phyloP scores from a whole-genome alignment of 1,139 yeast genomes.

The Blastobotrys malaysiensis region DNA sequence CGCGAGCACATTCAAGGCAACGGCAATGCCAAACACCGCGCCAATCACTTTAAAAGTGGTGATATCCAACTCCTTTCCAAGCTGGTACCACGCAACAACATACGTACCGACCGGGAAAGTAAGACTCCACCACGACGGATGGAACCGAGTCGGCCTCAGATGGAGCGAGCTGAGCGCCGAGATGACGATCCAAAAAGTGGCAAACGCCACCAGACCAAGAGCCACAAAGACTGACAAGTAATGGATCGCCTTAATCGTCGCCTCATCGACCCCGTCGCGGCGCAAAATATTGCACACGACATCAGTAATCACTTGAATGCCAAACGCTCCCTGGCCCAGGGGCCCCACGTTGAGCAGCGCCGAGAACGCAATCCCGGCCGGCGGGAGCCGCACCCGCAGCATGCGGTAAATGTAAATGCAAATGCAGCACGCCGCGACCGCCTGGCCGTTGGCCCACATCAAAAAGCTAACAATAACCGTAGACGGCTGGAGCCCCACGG shows the following conservation, averaged over 20 bases:
- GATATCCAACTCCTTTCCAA: slow-evolving; percentile 44
- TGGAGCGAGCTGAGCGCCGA: slow-evolving; percentile 37
- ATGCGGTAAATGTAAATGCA: slow-evolving; percentile 56
- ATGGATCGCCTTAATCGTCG: slow-evolving; percentile 11
- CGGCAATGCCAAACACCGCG: slow-evolving; percentile 51
- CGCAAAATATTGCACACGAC: slow-evolving; percentile 18
- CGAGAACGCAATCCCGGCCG: slow-evolving; percentile 44
- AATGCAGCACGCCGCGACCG: slow-evolving; percentile 52
- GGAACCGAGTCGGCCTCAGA: slow-evolving; percentile 41
- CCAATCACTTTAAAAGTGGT: slow-evolving; percentile 56
- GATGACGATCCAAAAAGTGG: slow-evolving; percentile 56
- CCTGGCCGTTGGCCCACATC: slow-evolving; percentile 64
- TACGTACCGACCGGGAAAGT: slow-evolving; percentile 90
- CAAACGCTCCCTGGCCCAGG: slow-evolving; percentile 77
- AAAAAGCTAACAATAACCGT: slow-evolving; percentile 52
- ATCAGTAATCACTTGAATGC: slow-evolving; percentile 53
- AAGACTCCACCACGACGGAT: slow-evolving; percentile 74
- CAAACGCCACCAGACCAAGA: slow-evolving; percentile 51
- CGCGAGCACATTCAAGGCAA: slow-evolving; percentile 36
- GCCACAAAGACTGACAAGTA: slow-evolving; percentile 33
- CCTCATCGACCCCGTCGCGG: slow-evolving; percentile 7
- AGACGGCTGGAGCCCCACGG: slow-evolving; percentile 42
- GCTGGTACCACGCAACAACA: slow-evolving; percentile 53
- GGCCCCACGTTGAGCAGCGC: slow-evolving; percentile 62
- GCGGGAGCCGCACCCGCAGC: slow-evolving; percentile 55